Evolutionary conservation across 2,329 filamentous ascomycete genomes (phyloP), one percentile per base, ranked within the genome.

Genomic region (Fusarium sp.): DNA sequence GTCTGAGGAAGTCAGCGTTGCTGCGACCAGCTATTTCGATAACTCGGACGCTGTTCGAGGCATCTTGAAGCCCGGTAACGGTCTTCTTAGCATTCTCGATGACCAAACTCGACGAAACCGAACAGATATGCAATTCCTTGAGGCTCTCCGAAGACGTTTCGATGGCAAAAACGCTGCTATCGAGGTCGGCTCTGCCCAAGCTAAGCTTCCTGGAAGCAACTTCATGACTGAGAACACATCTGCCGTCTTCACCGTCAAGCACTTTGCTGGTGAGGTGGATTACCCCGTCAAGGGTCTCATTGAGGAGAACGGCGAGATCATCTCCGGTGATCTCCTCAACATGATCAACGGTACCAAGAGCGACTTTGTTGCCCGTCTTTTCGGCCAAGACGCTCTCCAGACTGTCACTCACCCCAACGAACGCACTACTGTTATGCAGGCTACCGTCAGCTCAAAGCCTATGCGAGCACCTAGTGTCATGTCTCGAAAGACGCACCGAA

Each of bases 221-320:
- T 97, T 97, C 81, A 85, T 92, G 54, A 95, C 95, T 0, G 92
- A 94, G 69, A 97, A 97, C 81, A 87, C 89, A 1, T 87, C 93
- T 0, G 92, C 94, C 9, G 89, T 89, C 14, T 99, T 99, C 83
- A 95, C 94, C 0, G 91, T 99, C 62, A 94, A 93, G 81, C 96
- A 99, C 81, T 99, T 97, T 81, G 95, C 95, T 42, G 96, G 96
- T 55, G 96, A 98, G 80, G 94, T 99, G 9, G 96, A 99, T 68
- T 99, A 99, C 79, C 91, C 94, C 4, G 89, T 97, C 68, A 92
- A 92, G 75, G 94, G 94, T 9, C 85, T 99, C 27, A 88, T 98
- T 5, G 96, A 99, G 81, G 95, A 97, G 82, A 99, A 99, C 74
- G 94, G 95, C 58, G 96, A 99, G 80, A 90, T 97, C 70, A 96